phyloP scores from a whole-genome alignment of 176 grass and related monocot genomes.

The Zizania latifolia region DNA sequence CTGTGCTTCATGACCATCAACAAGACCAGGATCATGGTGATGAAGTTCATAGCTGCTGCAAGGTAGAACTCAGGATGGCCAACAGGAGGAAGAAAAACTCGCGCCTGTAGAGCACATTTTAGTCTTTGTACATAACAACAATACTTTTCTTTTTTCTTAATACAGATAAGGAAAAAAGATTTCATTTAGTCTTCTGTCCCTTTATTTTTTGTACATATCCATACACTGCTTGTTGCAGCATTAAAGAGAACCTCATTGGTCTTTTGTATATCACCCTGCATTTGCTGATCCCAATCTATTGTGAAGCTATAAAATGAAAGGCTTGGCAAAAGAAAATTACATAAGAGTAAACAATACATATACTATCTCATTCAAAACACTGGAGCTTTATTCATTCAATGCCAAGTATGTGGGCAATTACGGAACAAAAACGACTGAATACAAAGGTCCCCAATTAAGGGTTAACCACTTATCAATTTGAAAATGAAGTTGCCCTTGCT shows the following conservation, averaged over 20 bases:
- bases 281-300: neutral
- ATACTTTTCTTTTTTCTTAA: neutral
- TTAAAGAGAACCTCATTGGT: neutral
- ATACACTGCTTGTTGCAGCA: neutral
- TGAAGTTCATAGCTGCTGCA: conserved; percentile 48
- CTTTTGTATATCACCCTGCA: neutral
- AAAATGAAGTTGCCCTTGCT: neutral
- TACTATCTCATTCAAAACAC: neutral
- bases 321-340: neutral
- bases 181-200: neutral
- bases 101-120: neutral
- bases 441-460: neutral
- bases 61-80: conserved; percentile 4
- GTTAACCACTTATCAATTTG: neutral
- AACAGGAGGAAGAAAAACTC: neutral
- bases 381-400: neutral
- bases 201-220: neutral
- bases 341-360: neutral
- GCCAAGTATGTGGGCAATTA: neutral
- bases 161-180: neutral
- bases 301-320: neutral
- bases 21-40: conserved; percentile 80
- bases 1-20: conserved; percentile 96
- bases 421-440: neutral
- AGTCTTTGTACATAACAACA: conserved; percentile 9